Base-by-base conservation (phyloP, 1,139 yeast genomes). In the Lodderomyces theae region DNA sequence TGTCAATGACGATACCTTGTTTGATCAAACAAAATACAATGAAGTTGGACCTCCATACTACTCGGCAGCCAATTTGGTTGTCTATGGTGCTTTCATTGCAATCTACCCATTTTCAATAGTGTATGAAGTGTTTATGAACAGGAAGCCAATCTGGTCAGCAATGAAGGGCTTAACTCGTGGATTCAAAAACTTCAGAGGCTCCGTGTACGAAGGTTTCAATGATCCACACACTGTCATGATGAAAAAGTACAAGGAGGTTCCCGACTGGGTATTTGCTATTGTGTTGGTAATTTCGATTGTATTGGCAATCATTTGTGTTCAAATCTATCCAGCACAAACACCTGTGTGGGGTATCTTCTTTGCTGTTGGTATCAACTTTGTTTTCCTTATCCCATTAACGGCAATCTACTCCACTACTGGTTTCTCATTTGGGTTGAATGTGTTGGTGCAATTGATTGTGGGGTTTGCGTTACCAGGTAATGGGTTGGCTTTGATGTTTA, bases 401-500 rank as follows among this genome's bases (percentile, higher is more conserved):
- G 67, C 64, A 33, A 64, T 79, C 31, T 77, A 68, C 50, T 69
- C 83, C 7, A 69, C 75, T 24, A 77, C 82, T 16, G 86, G 82
- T 33, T 62, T 66, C 45, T 56, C 66, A 18, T 63, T 79, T 45
- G 80, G 81, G 25, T 64, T 80, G 46, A 79, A 79, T 50, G 81
- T 80, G 6, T 60, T 81, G 47, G 79, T 77, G 32, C 85, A 81
- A 55, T 63, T 81, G 50, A 72, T 81, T 44, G 66, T 77, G 39
- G 87, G 87, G 17, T 79, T 79, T 50, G 81, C 82, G 2, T 49
- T 80, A 26, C 86, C 84, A 23, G 84, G 84, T 38, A 79, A 80
- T 42, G 82, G 82, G 34, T 61, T 69, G 38, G 86, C 86, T 1
- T 60, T 79, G 47, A 79, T 75, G 72, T 69, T 77, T 25, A 61